A percentile compares a stretch with the other conserved stretches of the same genome.
Evolutionary conservation across 306 rosid genomes (phyloP).

Genomic region (Gynostemma pentaphyllum): DNA sequence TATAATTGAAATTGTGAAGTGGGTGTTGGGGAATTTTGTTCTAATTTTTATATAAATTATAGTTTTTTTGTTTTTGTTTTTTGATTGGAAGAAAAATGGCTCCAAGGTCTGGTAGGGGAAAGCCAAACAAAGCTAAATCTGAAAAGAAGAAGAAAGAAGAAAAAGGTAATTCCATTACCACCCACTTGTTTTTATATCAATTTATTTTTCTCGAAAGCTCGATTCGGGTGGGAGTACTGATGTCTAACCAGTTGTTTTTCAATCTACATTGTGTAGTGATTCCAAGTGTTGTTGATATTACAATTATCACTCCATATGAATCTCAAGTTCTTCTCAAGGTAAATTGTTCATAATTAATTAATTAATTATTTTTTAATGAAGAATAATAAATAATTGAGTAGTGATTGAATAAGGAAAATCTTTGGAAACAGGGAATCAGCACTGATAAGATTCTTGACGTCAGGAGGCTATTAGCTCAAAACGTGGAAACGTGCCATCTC

Average conservation of each 20-base stretch:
- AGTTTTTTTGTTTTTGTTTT: not conserved
- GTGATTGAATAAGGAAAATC: too few relatives aligned
- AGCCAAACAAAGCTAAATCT: slow-evolving; percentile 53
- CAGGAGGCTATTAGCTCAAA: slow-evolving; percentile 63
- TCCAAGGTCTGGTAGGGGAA: slow-evolving; percentile 80
- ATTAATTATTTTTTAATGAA: too few relatives aligned
- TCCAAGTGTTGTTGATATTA: slow-evolving; percentile 71
- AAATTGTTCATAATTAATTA: too few relatives aligned
- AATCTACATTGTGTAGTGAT: slow-evolving; percentile 26
- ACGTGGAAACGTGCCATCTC: slow-evolving; percentile 79
- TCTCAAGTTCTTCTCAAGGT: slow-evolving; percentile 73
- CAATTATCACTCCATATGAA: slow-evolving; percentile 56
- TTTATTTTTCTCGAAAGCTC: not conserved
- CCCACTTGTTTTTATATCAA: not conserved
- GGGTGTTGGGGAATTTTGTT: not conserved
- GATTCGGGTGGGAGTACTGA: too few relatives aligned
- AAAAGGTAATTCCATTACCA: slow-evolving; percentile 40
- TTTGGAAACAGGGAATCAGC: slow-evolving; percentile 54
- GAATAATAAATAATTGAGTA: too few relatives aligned
- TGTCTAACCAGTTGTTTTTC: not conserved
- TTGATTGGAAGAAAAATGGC: slow-evolving; percentile 37
- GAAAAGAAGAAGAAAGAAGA: slow-evolving; percentile 95
- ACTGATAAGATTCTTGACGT: slow-evolving; percentile 93
- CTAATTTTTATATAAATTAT: not conserved
- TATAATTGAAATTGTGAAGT: too few relatives aligned